Base-by-base conservation (phyloP, 179 eudicot genomes). In the Carnegiea gigantea region DNA sequence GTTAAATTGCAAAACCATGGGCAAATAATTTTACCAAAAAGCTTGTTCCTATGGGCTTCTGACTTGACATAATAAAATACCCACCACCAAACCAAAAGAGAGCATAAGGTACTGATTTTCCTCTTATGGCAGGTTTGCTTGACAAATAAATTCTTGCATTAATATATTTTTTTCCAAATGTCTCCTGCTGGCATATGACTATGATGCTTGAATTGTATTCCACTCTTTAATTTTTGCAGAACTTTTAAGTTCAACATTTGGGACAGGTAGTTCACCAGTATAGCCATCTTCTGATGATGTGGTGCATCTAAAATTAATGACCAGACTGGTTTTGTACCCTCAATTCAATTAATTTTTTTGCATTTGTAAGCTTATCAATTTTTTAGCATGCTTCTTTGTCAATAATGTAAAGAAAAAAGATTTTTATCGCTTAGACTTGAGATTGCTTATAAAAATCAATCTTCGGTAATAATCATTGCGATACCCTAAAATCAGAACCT, bases 1-100 rank as follows among this genome's bases (percentile, higher is more conserved):
- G 13, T n/a, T 62, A 11, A 62, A n/a, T n/a, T 62, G 28, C 68
- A 62, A 62, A 62, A 62, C 68, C 68, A 62, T 62, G 68, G 68
- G 68, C 68, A 62, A 21, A 62, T 5, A 62, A n/a, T 6, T 60
- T 0, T 1, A 60, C 28, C 9, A 62, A 62, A 62, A 62, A 62
- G 21, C 6, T 15, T n/a, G 11, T 62, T n/a, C 68, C 28, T 21
- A 62, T n/a, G 68, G 28, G 68, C 10, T 62, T 23, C 68, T 62
- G 68, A 62, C 30, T 21, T 23, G 68, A 62, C 28, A 62, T 62
- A 62, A 62, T n/a, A 51, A 51, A 51, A 2, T 48, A 48, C 53
- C 53, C 53, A 48, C 53, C 53, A 60, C 65, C 65, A 20, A 60
- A 20, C 3, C 20, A 20, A 6, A 60, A 20, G 6, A 6, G 17